Evolutionary conservation across 176 grass and related monocot species (phyloP).

Genomic region (Carex pumila): DNA sequence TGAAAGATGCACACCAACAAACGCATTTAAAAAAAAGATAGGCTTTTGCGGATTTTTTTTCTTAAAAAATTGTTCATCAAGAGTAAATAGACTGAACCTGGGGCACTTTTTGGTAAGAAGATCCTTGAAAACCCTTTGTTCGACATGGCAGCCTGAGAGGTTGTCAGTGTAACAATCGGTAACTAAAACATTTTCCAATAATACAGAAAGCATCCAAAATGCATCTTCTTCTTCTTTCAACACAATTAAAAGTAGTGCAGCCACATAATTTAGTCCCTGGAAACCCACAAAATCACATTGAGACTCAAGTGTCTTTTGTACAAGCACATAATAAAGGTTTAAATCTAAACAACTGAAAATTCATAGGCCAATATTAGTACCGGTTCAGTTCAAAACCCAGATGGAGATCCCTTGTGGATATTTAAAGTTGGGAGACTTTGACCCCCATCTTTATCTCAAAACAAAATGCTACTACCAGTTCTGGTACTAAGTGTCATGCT

Average conservation of each 20-base stretch:
- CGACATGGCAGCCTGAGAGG: conserved; percentile 97
- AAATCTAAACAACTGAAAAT: not conserved
- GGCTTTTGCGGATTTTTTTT: not conserved
- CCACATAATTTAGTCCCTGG: conserved; percentile 96
- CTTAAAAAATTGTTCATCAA: not conserved
- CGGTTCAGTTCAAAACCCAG: not conserved
- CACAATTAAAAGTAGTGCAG: conserved; percentile 75
- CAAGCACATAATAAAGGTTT: not conserved
- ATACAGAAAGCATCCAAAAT: conserved; percentile 94
- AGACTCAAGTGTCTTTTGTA: not conserved
- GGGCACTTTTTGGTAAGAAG: conserved; percentile 93
- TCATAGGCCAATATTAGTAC: not conserved
- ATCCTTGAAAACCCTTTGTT: conserved; percentile 95
- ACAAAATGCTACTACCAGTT: not conserved
- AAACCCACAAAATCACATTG: conserved; percentile 15
- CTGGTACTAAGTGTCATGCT: not conserved
- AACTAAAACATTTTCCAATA: conserved; percentile 93
- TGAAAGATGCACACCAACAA: not conserved
- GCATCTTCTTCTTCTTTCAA: conserved; percentile 94
- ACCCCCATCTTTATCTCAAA: no score
- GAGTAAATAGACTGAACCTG: conserved; percentile 30
- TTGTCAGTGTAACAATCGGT: conserved; percentile 94
- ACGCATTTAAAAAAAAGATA: not conserved
- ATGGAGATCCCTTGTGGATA: no score
- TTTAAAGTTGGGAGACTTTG: no score